A percentile compares a stretch with the other conserved stretches of the same genome.
phyloP scores from a whole-genome alignment of 164 flowering plant genomes.

The Tetrastigma voinierianum region DNA sequence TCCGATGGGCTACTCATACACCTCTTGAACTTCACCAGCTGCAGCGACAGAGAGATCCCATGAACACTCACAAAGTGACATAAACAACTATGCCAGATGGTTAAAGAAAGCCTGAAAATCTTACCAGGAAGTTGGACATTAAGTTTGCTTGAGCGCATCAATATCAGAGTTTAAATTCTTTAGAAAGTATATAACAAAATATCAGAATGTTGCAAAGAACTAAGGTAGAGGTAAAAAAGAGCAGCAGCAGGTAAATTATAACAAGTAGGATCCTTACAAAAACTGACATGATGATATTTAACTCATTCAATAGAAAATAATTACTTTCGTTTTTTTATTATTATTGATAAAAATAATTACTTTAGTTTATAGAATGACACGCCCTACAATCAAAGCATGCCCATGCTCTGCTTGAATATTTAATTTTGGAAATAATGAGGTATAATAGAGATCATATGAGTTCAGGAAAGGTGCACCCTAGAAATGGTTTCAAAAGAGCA shows the following conservation, averaged over 20 bases:
- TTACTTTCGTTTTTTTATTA: too few relatives aligned
- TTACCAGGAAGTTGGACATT: constrained; percentile 57
- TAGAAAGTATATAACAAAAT: background rate
- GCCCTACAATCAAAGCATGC: too few relatives aligned
- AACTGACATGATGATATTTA: too few relatives aligned
- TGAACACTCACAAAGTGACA: background rate
- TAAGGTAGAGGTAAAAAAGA: background rate
- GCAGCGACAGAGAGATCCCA: constrained; percentile 19
- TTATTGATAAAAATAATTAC: too few relatives aligned
- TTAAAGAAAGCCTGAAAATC: background rate
- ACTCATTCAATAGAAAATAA: too few relatives aligned
- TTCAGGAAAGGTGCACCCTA: background rate
- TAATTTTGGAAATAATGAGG: background rate
- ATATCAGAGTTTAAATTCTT: constrained; percentile 76
- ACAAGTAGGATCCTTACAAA: too few relatives aligned
- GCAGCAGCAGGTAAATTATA: background rate
- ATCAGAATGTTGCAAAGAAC: constrained; percentile 3
- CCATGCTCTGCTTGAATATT: too few relatives aligned
- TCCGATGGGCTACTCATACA: constrained; percentile 1
- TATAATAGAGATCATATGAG: background rate
- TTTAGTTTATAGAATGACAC: too few relatives aligned
- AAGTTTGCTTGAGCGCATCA: constrained; percentile 91
- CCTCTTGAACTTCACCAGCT: constrained; percentile 66
- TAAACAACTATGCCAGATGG: background rate
- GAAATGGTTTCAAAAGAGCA: background rate